Evolutionary conservation across 352 stramenopile species (phyloP).

Genomic region (Aphanomyces cochlioides): DNA sequence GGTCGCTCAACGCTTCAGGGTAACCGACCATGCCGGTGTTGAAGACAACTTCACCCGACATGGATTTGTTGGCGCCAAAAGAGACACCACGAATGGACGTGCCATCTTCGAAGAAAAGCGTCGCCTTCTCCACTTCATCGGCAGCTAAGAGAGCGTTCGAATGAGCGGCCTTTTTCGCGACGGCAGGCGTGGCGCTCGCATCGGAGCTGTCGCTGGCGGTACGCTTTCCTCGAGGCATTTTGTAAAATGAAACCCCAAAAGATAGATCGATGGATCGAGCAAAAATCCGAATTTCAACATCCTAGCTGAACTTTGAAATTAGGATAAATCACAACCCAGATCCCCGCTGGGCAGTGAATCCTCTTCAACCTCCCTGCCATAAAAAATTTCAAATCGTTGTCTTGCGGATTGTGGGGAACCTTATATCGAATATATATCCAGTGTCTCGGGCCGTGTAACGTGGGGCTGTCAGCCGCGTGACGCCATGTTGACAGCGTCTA

Average conservation of each 20-base stretch:
- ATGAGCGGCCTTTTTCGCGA: constrained; percentile 13
- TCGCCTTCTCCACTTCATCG: constrained; percentile 43
- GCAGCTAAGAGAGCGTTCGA: constrained; percentile 24
- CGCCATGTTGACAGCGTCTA: not conserved
- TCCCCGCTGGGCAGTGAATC: not conserved
- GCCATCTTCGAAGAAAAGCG: constrained; percentile 57
- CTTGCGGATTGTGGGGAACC: constrained; percentile 16
- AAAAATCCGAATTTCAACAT: not conserved
- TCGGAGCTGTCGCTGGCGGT: constrained; percentile 27
- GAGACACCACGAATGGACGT: constrained; percentile 80
- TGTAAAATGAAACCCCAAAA: constrained; percentile 29
- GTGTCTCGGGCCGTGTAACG: not conserved
- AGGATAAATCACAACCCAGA: not conserved
- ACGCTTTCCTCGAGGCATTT: constrained; percentile 29
- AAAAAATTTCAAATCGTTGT: not conserved
- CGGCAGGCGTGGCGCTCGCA: constrained; percentile 5
- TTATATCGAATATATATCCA: not conserved
- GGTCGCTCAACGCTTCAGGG: constrained; percentile 96
- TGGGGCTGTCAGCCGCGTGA: not conserved
- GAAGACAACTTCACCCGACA: constrained; percentile 97
- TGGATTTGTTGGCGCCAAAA: constrained; percentile 88
- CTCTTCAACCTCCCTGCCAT: not conserved
- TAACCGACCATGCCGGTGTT: constrained; percentile 99
- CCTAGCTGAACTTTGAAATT: not conserved
- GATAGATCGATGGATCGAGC: constrained; percentile 3